Evolutionary conservation across 441 rosid species (phyloP).

Genomic region (Codiaeum variegatum): DNA sequence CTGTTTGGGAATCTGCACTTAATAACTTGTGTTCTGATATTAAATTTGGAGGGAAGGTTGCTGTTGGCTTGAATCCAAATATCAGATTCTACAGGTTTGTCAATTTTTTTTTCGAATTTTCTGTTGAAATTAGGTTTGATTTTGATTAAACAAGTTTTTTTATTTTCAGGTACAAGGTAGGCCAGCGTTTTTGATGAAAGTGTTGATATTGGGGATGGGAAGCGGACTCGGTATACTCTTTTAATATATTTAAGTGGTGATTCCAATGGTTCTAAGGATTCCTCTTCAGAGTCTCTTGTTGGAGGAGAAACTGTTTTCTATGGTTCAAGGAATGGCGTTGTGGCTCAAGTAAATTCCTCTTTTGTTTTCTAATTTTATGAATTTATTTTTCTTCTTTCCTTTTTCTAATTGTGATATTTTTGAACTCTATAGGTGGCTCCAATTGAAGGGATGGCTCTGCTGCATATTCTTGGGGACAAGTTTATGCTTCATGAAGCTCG

Average conservation of each 20-base stretch:
- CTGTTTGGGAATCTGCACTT: constrained; percentile 77
- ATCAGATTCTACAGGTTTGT: constrained; percentile 74
- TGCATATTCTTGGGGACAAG: constrained; percentile 87
- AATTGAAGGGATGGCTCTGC: constrained; percentile 86
- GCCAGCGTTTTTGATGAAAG: constrained; percentile 89
- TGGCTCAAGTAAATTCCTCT: constrained; percentile 55
- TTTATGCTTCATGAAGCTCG: constrained; percentile 89
- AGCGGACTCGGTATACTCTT: constrained; percentile 69
- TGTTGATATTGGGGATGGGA: constrained; percentile 68
- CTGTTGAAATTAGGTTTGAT: not conserved
- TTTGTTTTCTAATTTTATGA: not conserved
- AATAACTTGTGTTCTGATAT: constrained; percentile 54
- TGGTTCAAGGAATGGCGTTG: constrained; percentile 64
- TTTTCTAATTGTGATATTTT: constrained; percentile 8
- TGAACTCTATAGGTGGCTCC: constrained; percentile 65
- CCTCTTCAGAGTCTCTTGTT: constrained; percentile 47
- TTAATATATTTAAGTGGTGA: constrained; percentile 81
- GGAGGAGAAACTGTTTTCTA: constrained; percentile 98
- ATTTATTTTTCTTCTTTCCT: not conserved
- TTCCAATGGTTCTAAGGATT: constrained; percentile 34
- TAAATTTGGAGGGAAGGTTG: constrained; percentile 70
- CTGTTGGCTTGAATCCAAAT: constrained; percentile 87
- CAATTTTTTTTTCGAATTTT: not conserved
- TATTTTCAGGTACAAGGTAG: constrained; percentile 64
- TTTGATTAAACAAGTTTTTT: constrained; percentile 8